Percentiles rank a stretch among this genome's conserved stretches.
These are phyloP conservation scores for Spencermartinsiella europaea DNA, from an alignment of 805 yeast genomes.

Conservation along the genomic window DNA sequence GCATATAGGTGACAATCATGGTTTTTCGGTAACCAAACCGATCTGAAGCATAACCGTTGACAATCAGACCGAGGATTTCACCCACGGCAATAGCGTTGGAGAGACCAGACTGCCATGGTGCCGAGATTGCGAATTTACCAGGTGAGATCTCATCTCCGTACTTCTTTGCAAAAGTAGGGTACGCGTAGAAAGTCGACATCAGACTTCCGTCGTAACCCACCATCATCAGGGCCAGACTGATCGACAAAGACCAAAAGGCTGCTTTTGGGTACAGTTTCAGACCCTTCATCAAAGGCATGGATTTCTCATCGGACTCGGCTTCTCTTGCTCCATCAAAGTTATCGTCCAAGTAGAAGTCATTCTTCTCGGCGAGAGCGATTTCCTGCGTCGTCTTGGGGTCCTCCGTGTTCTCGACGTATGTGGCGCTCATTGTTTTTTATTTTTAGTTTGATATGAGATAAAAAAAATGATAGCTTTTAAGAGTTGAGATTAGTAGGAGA, in stretches of 20 bases:
- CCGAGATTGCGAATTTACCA: constrained; percentile 11
- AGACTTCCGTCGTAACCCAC: constrained; percentile 45
- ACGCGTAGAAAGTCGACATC: constrained; percentile 39
- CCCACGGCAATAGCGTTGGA: constrained; percentile 31
- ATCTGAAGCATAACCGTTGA: constrained; percentile 42
- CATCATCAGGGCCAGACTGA: constrained; percentile 42
- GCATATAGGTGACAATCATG: constrained; percentile 30
- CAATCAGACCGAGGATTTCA: constrained; percentile 40
- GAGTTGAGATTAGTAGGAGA: too few species aligned
- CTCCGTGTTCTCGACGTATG: neutral
- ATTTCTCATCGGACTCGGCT: neutral
- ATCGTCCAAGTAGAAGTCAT: neutral
- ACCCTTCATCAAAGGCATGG: constrained; percentile 1
- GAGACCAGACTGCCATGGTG: constrained; percentile 23
- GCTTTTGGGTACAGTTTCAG: constrained; percentile 39
- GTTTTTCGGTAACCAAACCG: constrained; percentile 42
- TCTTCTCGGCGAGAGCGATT: neutral
- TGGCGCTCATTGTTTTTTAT: neutral
- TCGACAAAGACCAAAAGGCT: constrained; percentile 41
- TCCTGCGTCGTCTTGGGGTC: neutral
- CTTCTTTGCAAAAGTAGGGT: constrained; percentile 38
- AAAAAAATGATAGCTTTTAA: too few species aligned
- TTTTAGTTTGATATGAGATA: too few species aligned
- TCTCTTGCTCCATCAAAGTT: neutral
- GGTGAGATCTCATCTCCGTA: constrained; percentile 35